Evolutionary conservation across 345 rosid species (phyloP).

Genomic region (Lepidium africanum): DNA sequence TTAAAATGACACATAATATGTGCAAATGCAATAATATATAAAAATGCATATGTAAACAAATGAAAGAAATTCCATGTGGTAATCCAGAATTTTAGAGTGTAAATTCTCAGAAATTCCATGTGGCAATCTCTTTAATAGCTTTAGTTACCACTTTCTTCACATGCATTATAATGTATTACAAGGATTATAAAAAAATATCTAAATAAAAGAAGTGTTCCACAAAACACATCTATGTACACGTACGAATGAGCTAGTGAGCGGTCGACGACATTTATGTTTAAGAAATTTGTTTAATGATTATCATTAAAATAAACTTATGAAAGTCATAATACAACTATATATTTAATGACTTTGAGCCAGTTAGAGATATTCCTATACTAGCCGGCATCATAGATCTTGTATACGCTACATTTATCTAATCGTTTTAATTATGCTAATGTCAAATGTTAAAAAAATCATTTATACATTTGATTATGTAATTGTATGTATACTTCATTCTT

Average conservation of each 20-base stretch:
- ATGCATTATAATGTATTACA: no score
- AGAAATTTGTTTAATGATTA: neutral
- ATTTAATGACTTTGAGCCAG: neutral
- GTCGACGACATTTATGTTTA: neutral
- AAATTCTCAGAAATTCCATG: no score
- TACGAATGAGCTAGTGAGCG: neutral
- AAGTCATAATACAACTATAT: neutral
- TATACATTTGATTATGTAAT: no score
- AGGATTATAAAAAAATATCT: no score
- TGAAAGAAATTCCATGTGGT: neutral
- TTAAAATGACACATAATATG: neutral
- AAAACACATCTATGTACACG: neutral
- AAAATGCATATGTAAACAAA: no score
- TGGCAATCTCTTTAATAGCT: no score
- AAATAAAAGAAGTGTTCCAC: no score
- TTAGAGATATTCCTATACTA: neutral
- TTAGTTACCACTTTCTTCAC: no score
- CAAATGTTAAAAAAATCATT: no score
- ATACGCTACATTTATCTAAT: neutral
- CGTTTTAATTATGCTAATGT: no score
- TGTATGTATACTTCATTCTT: no score
- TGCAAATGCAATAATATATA: neutral
- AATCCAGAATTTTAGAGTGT: no score
- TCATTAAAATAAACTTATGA: neutral
- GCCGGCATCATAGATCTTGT: neutral